Evolutionary conservation across 768 basidiomycete genomes (phyloP), one percentile per base, ranked within the genome.

Genomic region (Rubroboletus pulcherrimus): DNA sequence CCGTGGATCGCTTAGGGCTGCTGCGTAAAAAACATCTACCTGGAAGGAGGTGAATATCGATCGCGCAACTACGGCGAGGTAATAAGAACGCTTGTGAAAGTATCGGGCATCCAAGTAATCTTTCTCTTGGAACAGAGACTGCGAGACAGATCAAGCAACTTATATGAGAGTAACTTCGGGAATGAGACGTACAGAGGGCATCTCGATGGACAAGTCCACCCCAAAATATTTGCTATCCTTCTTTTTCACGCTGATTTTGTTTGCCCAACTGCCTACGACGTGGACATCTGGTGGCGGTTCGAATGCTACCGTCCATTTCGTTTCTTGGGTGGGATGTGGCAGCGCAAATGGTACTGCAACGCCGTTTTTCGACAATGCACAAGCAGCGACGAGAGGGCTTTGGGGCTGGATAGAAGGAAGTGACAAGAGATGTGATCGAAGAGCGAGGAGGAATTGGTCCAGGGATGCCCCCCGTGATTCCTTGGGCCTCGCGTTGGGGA

Each of bases 51-150:
- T 71, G 41, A 73, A 73, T 38, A 93, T 68, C 1, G 82, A 80
- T 8, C 81, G 77, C 2, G 91, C 89, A 43, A 98, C 74, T 5
- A 81, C 82, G 7, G 93, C 88, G 19, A 98, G 81, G 71, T 92
- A 99, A 67, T 89, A 93, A 0, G 92, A 86, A 38, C 91, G 80
- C 67, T 98, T 98, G 67, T 95, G 89, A 68, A 96, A 95, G 69
- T 89, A 93, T 11, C 97, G 83, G 8, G 85, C 82, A 66, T 94
- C 87, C 54, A 93, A 76, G 60, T 93, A 91, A 66, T 98, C 95
- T 68, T 98, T 99, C 65, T 95, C 92, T 75, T 96, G 92, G 65
- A 98, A 95, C n/a, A 97, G 75, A 45, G 62, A 69, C 89, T 90
- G 53, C 5, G 34, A 19, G 33, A 15, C 14, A 47, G 51, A 50